These are phyloP conservation scores for Hanseniaspora thailandica DNA, from an alignment of 805 yeast genomes.

Conservation along the genomic window DNA sequence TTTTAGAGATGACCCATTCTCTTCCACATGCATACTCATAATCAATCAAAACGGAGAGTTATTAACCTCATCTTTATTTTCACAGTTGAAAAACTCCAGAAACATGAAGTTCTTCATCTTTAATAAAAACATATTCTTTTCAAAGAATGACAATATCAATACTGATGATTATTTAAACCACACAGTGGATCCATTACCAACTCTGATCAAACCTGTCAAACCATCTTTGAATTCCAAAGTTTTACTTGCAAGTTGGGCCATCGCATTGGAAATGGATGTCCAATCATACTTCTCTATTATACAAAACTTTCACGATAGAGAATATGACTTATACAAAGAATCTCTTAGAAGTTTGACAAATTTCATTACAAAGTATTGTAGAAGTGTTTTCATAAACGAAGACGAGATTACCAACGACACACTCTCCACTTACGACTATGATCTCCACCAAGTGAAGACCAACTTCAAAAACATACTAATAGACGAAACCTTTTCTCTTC, in stretches of 20 bases:
- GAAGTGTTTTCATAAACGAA: neutral
- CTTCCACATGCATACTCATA: neutral
- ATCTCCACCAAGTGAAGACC: neutral
- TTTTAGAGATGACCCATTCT: neutral
- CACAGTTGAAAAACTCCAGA: neutral
- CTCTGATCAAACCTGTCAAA: slow-evolving; percentile 12
- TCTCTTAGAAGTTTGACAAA: neutral
- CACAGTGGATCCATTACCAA: slow-evolving; percentile 6
- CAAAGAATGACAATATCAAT: neutral
- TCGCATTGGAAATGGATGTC: slow-evolving; percentile 11
- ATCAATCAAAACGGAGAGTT: neutral
- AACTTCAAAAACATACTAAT: slow-evolving; percentile 21
- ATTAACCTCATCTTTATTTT: neutral
- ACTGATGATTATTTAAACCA: neutral
- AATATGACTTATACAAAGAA: neutral
- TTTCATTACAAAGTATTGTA: neutral
- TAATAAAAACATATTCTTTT: neutral
- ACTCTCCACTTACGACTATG: neutral
- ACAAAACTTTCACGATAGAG: neutral
- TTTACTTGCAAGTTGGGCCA: slow-evolving; percentile 4
- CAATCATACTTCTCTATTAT: slow-evolving; percentile 2
- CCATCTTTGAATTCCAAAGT: neutral
- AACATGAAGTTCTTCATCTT: neutral
- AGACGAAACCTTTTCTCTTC: slow-evolving; percentile 22
- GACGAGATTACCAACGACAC: neutral